phyloP scores from a whole-genome alignment of 73 alveolate genomes.

The Urostyla sp. region DNA sequence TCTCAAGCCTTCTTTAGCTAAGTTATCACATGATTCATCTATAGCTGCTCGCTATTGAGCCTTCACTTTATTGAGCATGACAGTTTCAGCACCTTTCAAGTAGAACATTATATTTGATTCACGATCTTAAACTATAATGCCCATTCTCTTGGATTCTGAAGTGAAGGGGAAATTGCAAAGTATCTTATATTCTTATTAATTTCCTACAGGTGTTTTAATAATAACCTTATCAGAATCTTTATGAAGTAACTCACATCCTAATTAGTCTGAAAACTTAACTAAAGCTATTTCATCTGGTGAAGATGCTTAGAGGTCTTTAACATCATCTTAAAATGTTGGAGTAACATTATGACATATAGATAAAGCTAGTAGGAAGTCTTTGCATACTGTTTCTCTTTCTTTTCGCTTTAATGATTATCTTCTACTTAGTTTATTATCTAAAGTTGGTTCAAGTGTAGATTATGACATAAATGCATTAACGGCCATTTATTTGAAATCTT shows the following conservation, averaged over 20 bases:
- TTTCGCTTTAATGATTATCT: constrained; percentile 58
- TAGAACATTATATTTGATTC: constrained; percentile 67
- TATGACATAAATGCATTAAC: constrained; percentile 15
- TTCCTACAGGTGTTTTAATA: constrained; percentile 35
- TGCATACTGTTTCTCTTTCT: constrained; percentile 70
- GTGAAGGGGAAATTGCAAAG: constrained; percentile 94
- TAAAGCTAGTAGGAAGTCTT: constrained; percentile 88
- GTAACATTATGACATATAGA: constrained; percentile 58
- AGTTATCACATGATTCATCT: constrained; percentile 91
- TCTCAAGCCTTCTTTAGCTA: constrained; percentile 93
- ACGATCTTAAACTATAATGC: constrained; percentile 83
- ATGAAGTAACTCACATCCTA: constrained; percentile 75
- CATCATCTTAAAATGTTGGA: constrained; percentile 45
- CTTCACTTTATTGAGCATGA: constrained; percentile 77
- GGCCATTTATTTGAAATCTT: constrained; percentile 73
- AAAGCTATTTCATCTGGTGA: constrained; percentile 96
- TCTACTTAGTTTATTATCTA: not conserved
- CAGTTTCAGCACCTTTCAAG: constrained; percentile 94
- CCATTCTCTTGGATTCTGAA: constrained; percentile 96
- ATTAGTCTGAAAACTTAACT: constrained; percentile 82
- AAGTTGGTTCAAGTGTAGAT: constrained; percentile 2
- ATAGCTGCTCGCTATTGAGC: constrained; percentile 80
- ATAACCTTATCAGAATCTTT: constrained; percentile 55
- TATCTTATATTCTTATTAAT: constrained; percentile 59
- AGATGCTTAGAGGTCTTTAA: constrained; percentile 83